Conservation (phyloP, 2,329 filamentous ascomycete genomes). For the Colletotrichum viniferum region DNA sequence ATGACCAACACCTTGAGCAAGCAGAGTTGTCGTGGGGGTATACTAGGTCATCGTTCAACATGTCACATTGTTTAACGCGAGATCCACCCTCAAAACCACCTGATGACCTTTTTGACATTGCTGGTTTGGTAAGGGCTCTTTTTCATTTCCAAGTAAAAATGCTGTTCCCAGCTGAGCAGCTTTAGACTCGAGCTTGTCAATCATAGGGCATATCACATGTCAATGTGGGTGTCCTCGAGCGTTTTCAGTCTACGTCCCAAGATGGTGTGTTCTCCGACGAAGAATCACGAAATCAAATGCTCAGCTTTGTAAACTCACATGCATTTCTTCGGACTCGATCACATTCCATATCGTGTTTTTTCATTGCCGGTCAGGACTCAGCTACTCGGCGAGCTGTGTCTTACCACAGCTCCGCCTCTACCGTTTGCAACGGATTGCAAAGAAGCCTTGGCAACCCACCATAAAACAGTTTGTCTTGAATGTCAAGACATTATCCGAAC, state of each 20-base stretch:
- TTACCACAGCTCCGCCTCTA: neutral
- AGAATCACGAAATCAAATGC: neutral
- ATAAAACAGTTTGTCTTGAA: neutral
- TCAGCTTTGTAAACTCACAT: neutral
- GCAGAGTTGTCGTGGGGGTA: neutral
- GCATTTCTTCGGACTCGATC: neutral
- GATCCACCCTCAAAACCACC: neutral
- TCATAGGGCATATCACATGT: neutral
- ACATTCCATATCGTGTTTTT: neutral
- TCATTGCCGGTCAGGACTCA: neutral
- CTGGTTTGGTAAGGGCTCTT: neutral
- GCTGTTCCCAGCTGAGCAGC: neutral
- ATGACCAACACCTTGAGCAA: neutral
- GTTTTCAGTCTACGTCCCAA: neutral
- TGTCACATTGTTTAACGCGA: fast-evolving
- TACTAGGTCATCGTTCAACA: neutral
- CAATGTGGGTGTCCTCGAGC: fast-evolving
- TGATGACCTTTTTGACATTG: neutral
- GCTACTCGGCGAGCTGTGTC: neutral
- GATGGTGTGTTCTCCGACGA: neutral
- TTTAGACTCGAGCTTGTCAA: neutral
- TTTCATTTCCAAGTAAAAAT: neutral
- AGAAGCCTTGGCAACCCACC: neutral
- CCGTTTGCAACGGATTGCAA: neutral
- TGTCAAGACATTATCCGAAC: neutral